Evolutionary conservation across 2,329 filamentous ascomycete species (phyloP).

Genomic region (Penicillium sp.): DNA sequence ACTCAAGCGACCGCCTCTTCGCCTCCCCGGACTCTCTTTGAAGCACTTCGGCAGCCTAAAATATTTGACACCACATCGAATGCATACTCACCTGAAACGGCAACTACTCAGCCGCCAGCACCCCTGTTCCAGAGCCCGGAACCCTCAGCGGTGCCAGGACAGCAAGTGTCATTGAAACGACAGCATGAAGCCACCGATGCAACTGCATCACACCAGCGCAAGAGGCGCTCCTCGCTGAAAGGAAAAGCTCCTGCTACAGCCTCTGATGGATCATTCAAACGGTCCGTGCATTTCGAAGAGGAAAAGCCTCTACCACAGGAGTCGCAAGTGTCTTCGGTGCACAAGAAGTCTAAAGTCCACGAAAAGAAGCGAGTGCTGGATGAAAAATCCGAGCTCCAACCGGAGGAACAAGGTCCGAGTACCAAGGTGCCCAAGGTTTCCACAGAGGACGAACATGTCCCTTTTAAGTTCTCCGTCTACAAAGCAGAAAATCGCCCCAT

Average conservation of each 20-base stretch:
- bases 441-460: conserved; percentile 14
- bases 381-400: conserved; percentile 18
- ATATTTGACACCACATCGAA: conserved; percentile 6
- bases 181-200: not conserved
- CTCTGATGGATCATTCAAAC: not conserved
- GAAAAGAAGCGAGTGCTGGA: conserved; percentile 30
- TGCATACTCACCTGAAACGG: not conserved
- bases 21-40: conserved; percentile 3
- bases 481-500: conserved; percentile 20
- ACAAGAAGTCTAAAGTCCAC: not conserved
- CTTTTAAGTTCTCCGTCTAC: conserved; percentile 18
- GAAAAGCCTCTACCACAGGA: not conserved
- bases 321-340: not conserved
- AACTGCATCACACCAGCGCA: not conserved
- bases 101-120: not conserved
- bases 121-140: conserved; percentile 6
- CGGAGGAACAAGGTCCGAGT: conserved; percentile 12
- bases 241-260: not conserved
- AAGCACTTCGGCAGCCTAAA: conserved; percentile 6
- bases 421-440: conserved; percentile 28
- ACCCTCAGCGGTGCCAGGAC: not conserved
- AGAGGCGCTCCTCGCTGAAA: conserved; percentile 8
- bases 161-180: not conserved
- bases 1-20: not conserved
- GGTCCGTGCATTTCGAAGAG: conserved; percentile 7